These are phyloP conservation scores for Zasmidium citrigriseum DNA, from an alignment of 2,329 filamentous ascomycete genomes.

Conservation along the genomic window DNA sequence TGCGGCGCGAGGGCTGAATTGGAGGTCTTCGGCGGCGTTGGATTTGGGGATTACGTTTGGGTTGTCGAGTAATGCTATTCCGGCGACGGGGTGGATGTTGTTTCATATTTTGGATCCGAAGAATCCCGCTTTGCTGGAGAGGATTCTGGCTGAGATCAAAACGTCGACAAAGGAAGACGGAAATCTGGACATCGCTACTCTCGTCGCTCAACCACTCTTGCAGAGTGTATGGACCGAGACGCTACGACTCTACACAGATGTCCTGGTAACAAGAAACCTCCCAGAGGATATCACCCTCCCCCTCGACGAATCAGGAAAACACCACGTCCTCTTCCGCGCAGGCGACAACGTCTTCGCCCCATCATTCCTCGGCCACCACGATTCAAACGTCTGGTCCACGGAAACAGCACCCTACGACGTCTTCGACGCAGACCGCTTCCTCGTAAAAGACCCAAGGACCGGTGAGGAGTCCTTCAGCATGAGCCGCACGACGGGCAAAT, in stretches of 20 bases:
- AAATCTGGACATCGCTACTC: constrained; percentile 27
- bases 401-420: constrained; percentile 14
- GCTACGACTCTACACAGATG: constrained; percentile 35
- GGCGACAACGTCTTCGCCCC: constrained; percentile 35
- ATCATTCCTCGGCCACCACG: constrained; percentile 31
- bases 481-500: constrained; percentile 29
- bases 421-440: constrained; percentile 34
- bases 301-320: constrained; percentile 29
- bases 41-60: constrained; percentile 37
- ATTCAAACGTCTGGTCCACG: constrained; percentile 26
- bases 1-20: constrained; percentile 23
- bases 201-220: constrained; percentile 34
- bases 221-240: constrained; percentile 38
- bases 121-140: constrained; percentile 25
- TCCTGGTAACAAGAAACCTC: constrained; percentile 33
- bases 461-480: constrained; percentile 29
- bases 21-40: constrained; percentile 23
- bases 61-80: constrained; percentile 34
- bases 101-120: constrained; percentile 34
- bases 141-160: constrained; percentile 32
- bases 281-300: constrained; percentile 31
- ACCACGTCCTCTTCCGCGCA: constrained; percentile 21
- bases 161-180: constrained; percentile 26
- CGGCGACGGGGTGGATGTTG: constrained; percentile 36
- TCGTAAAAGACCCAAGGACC: constrained; percentile 27